Base-by-base conservation (phyloP, 176 grass and related monocot genomes). In the Phoenix roebelenii region DNA sequence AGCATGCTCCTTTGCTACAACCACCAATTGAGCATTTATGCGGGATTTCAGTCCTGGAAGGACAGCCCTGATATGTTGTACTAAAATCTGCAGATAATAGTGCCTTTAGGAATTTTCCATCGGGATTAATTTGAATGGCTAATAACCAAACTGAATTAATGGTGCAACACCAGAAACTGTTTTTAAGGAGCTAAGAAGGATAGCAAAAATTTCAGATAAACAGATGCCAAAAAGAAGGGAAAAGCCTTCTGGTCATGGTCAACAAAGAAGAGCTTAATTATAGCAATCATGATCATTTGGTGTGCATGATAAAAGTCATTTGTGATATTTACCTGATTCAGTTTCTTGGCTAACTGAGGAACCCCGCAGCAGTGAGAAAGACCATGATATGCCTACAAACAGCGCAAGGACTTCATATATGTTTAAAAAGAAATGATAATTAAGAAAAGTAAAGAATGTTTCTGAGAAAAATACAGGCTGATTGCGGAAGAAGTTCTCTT, bases 301-400 rank as follows among this genome's bases (percentile, higher is more conserved):
- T 6, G 29, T 6, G 29, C 4, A 32, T 44, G 12, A 44, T 44
- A 12, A 44, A 44, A 9, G 9, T 44, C 10, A 44, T 44, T 12
- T 44, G 9, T 44, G 18, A 4, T 7, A 66, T 50, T 51, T 78
- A 98, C 93, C 79, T 83, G 87, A 23, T 98, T 98, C 60, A 98
- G 69, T 83, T 98, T 98, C 79, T 92, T 98, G 32, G 93, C 93
- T 78, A 98, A 76, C 53, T 98, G 84, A 4, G 84, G 84, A 77
- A 98, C 83, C 20, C 93, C 93, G 76, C 93, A 98, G 60, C 80
- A 83, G 63, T 92, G 79, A 69, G 93, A 63, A 84, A 98, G 75
- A 65, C 84, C 87, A 66, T 98, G 79, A 72, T 98, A 98, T 73
- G 80, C 93, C 93, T 98, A 72, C 58, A 70, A 81, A 49, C 35